These are phyloP conservation scores for Exophiala xenobiotica DNA, from an alignment of 2,329 filamentous ascomycete genomes.

Conservation along the genomic window DNA sequence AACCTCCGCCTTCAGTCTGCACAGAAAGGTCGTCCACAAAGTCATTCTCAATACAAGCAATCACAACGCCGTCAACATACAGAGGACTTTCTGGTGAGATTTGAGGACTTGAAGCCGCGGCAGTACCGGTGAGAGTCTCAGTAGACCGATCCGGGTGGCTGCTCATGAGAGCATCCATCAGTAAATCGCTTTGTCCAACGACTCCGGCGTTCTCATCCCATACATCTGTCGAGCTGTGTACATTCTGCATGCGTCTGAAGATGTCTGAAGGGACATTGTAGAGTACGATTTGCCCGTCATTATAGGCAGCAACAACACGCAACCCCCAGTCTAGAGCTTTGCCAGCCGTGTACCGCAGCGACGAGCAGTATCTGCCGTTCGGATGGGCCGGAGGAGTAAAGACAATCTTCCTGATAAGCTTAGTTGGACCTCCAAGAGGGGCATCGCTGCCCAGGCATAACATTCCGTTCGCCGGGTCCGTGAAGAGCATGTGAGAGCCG, in stretches of 20 bases:
- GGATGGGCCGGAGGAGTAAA: conserved; percentile 46
- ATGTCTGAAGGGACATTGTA: conserved; percentile 62
- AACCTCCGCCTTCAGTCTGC: conserved; percentile 22
- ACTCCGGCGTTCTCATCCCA: conserved; percentile 27
- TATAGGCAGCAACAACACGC: conserved; percentile 59
- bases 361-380: conserved; percentile 33
- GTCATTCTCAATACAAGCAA: conserved; percentile 15
- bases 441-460: conserved; percentile 64
- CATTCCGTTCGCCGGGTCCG: conserved; percentile 56
- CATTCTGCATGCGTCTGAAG: conserved; percentile 38
- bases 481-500: conserved; percentile 64
- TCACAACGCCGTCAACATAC: conserved; percentile 18
- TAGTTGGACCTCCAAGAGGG: conserved; percentile 57
- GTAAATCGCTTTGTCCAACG: conserved; percentile 28
- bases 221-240: conserved; percentile 16
- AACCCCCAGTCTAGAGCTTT: conserved; percentile 59
- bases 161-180: conserved; percentile 26
- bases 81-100: conserved; percentile 1
- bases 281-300: conserved; percentile 51
- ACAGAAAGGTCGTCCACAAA: conserved; percentile 27
- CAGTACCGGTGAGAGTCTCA: not conserved
- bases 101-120: not conserved
- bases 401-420: conserved; percentile 59
- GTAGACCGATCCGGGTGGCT: not conserved
- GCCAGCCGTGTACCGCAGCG: conserved; percentile 58